These are phyloP conservation scores for Crithidia bombi DNA, from an alignment of 208 protist genomes.

Conservation along the genomic window DNA sequence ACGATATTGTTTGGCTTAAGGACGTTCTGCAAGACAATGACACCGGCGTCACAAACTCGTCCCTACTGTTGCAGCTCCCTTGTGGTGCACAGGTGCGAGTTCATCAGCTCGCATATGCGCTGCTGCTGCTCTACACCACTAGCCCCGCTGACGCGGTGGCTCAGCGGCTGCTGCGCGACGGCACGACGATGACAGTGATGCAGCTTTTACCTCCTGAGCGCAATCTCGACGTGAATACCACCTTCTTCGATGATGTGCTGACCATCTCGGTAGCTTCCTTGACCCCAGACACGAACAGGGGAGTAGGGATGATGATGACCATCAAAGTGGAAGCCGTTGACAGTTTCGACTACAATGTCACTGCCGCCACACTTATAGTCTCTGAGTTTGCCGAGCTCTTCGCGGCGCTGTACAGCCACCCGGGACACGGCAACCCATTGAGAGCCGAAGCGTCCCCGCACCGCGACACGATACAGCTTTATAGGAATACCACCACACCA, in stretches of 20 bases:
- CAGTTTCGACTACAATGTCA: conserved; percentile 33
- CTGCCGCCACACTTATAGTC: conserved; percentile 14
- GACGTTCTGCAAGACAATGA: conserved; percentile 10
- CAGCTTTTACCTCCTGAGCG: neutral
- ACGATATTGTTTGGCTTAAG: conserved; percentile 14
- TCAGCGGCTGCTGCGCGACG: conserved; percentile 15
- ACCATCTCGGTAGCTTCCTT: neutral
- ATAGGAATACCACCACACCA: neutral
- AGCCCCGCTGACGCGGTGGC: conserved; percentile 2
- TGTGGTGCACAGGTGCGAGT: conserved; percentile 27
- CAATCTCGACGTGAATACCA: neutral
- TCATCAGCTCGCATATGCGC: conserved; percentile 41
- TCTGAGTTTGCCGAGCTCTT: conserved; percentile 21
- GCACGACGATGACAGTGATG: neutral
- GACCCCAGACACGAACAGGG: conserved; percentile 12
- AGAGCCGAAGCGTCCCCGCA: neutral
- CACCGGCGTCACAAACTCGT: conserved; percentile 16
- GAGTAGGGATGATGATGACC: conserved; percentile 10
- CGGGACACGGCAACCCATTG: neutral
- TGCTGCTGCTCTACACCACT: conserved; percentile 27
- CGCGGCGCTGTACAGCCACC: neutral
- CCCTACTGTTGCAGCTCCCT: conserved; percentile 20
- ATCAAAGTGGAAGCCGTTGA: conserved; percentile 26
- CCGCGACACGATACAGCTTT: neutral
- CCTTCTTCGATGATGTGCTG: neutral